Percentiles rank a stretch among this genome's conserved stretches.
Evolutionary conservation across 768 basidiomycete genomes (phyloP).

Genomic region (Asterophora parasitica): DNA sequence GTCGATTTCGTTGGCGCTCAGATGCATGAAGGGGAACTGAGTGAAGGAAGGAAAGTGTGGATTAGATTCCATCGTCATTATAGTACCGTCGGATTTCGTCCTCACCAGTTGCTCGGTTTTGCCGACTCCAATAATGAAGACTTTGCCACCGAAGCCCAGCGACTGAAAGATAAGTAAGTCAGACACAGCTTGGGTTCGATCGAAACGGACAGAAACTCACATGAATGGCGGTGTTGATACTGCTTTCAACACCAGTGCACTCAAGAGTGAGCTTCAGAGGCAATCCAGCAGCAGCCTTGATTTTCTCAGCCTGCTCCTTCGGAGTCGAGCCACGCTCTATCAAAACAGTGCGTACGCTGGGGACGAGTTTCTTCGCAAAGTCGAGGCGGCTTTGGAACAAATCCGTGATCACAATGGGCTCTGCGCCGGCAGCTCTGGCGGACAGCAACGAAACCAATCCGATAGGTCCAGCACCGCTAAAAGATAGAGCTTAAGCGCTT

Average conservation of each 20-base stretch:
- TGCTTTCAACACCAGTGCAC: constrained; percentile 61
- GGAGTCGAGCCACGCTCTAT: constrained; percentile 42
- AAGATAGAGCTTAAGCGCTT: neutral
- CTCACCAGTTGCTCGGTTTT: constrained; percentile 53
- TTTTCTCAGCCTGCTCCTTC: constrained; percentile 46
- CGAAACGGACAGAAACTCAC: constrained; percentile 29
- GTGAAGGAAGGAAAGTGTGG: neutral
- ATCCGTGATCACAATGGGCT: constrained; percentile 67
- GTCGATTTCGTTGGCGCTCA: constrained; percentile 68
- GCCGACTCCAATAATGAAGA: no score
- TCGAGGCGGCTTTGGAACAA: constrained; percentile 61
- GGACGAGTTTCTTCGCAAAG: constrained; percentile 59
- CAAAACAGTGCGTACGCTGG: constrained; percentile 52
- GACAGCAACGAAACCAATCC: constrained; percentile 59
- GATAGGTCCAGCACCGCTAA: constrained; percentile 64
- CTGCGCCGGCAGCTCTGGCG: constrained; percentile 63
- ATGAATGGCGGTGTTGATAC: constrained; percentile 54
- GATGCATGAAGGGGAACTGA: constrained; percentile 70
- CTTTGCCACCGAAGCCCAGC: constrained; percentile 60
- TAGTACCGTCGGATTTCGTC: no score
- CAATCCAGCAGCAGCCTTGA: constrained; percentile 48
- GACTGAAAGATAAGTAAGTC: no score
- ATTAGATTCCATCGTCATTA: no score
- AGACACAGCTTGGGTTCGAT: no score
- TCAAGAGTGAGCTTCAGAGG: constrained; percentile 52